Conservation (phyloP, 805 yeast genomes). For the Pichia phayaonensis region DNA sequence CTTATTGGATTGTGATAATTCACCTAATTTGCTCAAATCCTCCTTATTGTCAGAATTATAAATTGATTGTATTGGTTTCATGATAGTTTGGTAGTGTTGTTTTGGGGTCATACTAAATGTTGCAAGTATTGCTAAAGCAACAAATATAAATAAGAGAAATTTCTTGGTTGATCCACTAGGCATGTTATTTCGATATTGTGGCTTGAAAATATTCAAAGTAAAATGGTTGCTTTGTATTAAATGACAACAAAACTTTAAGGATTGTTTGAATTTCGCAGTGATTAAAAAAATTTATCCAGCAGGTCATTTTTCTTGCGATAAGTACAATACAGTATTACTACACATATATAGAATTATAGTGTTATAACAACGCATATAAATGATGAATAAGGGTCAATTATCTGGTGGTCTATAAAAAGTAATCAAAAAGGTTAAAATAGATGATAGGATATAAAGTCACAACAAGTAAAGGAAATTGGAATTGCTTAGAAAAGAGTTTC, state of each 20-base stretch:
- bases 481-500: neutral
- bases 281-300: no score
- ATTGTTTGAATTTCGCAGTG: no score
- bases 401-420: no score
- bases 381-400: no score
- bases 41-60: neutral
- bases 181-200: neutral
- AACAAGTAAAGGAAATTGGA: neutral
- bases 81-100: neutral
- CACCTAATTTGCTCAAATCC: neutral
- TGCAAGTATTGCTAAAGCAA: slow-evolving; percentile 7
- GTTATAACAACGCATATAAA: no score
- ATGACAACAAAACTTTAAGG: no score
- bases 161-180: slow-evolving; percentile 2
- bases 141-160: slow-evolving; percentile 2
- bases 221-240: no score
- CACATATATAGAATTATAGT: no score
- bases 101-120: slow-evolving; percentile 11
- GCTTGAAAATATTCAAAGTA: neutral
- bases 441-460: no score
- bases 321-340: no score
- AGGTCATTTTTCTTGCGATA: no score
- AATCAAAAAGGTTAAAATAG: no score
- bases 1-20: slow-evolving; percentile 4
- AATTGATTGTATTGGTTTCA: neutral